These are phyloP conservation scores for Purpureocillium lavendulum DNA, from an alignment of 2,329 filamentous ascomycete genomes.

Conservation along the genomic window DNA sequence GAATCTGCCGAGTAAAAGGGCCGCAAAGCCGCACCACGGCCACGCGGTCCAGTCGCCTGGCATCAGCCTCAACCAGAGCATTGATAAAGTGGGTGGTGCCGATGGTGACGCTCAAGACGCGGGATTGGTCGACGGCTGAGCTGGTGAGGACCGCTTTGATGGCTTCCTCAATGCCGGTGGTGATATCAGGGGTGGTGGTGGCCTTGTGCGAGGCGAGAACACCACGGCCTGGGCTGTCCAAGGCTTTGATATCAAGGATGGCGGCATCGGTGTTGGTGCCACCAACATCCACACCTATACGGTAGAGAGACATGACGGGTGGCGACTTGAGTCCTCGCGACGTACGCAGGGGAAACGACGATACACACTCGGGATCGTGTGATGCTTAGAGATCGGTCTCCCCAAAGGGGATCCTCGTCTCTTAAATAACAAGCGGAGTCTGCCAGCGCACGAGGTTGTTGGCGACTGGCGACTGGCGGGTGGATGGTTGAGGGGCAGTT, in stretches of 20 bases:
- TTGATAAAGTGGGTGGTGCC: conserved; percentile 44
- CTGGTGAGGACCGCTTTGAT: conserved; percentile 32
- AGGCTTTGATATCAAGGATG: conserved; percentile 31
- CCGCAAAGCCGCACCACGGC: conserved; percentile 38
- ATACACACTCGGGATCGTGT: not conserved
- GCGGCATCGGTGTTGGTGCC: conserved; percentile 35
- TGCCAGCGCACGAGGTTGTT: too few species aligned
- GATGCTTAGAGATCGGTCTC: not conserved
- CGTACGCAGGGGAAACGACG: not conserved
- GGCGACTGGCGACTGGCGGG: too few species aligned
- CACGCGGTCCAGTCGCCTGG: conserved; percentile 30
- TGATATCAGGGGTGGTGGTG: conserved; percentile 40
- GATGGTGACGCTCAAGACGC: conserved; percentile 38
- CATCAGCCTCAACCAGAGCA: conserved; percentile 37
- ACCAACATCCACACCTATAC: conserved; percentile 34
- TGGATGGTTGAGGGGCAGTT: too few species aligned
- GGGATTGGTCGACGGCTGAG: conserved; percentile 25
- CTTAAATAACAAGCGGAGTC: too few species aligned
- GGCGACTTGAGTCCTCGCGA: not conserved
- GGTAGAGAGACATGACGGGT: conserved; percentile 26
- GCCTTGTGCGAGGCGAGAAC: conserved; percentile 40
- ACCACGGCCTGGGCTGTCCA: conserved; percentile 24
- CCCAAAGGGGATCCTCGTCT: too few species aligned
- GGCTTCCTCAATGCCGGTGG: conserved; percentile 37
- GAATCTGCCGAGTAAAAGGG: conserved; percentile 32